Percentiles rank a stretch among this genome's conserved stretches.
phyloP scores from a whole-genome alignment of 1,284 basidiomycete genomes.

The Marasmius sp. region DNA sequence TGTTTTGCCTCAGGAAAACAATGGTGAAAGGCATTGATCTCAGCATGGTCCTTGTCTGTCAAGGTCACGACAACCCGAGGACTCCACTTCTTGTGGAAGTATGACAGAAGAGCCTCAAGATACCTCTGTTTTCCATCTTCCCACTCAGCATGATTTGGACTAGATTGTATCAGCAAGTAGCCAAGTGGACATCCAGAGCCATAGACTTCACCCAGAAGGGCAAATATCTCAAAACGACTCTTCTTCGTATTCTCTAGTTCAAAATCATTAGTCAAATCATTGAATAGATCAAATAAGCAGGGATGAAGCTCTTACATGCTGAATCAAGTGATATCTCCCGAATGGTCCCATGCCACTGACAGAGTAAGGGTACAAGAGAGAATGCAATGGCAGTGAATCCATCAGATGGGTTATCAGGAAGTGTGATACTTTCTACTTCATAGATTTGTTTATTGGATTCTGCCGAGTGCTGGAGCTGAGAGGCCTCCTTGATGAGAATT shows the following conservation, averaged over 20 bases:
- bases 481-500: conserved; percentile 7
- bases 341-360: conserved; percentile 8
- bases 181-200: conserved; percentile 18
- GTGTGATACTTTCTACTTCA: neutral
- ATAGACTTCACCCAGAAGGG: conserved; percentile 13
- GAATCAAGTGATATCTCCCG: conserved; percentile 15
- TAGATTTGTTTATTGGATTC: neutral
- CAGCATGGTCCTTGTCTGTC: conserved; percentile 24
- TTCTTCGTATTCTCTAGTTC: conserved; percentile 11
- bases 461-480: neutral
- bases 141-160: neutral
- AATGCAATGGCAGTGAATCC: conserved; percentile 12
- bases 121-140: conserved; percentile 17
- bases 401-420: neutral
- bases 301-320: conserved; percentile 10
- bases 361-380: conserved; percentile 7
- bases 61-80: conserved; percentile 17
- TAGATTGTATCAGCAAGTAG: conserved; percentile 21
- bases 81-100: conserved; percentile 18
- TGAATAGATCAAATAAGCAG: neutral
- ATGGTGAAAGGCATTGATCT: conserved; percentile 4
- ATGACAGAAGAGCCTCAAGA: conserved; percentile 15
- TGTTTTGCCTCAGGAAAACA: conserved; percentile 27
- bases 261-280: neutral
- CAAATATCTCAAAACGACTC: conserved; percentile 12